Conservation (phyloP, 805 yeast species). For the Candida argentea region DNA sequence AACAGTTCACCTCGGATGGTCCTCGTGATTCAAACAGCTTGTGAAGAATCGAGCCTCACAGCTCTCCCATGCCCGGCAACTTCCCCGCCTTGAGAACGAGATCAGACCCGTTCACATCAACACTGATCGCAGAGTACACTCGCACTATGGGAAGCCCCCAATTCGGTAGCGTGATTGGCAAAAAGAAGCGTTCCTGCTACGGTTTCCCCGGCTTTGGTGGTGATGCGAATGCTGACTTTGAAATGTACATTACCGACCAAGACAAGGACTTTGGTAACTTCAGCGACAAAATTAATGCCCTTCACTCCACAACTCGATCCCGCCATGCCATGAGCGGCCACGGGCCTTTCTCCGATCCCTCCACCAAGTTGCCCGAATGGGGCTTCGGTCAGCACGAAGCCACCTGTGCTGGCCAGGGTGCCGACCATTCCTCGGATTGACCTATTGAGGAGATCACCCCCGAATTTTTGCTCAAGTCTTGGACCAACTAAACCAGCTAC, state of each 20-base stretch:
- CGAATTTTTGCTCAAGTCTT: constrained; percentile 25
- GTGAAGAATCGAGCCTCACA: constrained; percentile 63
- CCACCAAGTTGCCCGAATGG: constrained; percentile 73
- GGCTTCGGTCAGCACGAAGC: constrained; percentile 82
- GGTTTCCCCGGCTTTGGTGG: constrained; percentile 72
- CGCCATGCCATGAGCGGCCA: constrained; percentile 76
- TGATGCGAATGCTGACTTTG: constrained; percentile 77
- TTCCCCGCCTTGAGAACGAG: constrained; percentile 56
- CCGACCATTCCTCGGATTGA: constrained; percentile 53
- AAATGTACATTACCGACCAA: constrained; percentile 58
- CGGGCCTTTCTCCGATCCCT: constrained; percentile 64
- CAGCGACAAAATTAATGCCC: constrained; percentile 47
- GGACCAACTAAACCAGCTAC: constrained; percentile 32
- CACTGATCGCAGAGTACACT: constrained; percentile 62
- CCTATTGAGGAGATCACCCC: constrained; percentile 63
- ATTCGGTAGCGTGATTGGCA: constrained; percentile 75
- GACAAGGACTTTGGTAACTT: constrained; percentile 42
- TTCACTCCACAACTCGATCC: constrained; percentile 62
- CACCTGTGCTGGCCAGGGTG: constrained; percentile 66
- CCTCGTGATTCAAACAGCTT: constrained; percentile 67
- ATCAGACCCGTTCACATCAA: constrained; percentile 53
- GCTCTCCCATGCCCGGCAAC: constrained; percentile 44
- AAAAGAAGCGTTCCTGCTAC: constrained; percentile 68
- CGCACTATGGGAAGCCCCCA: constrained; percentile 77
- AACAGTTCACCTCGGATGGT: constrained; percentile 73